These are phyloP conservation scores for Malassezia nana DNA, from an alignment of 1,284 basidiomycete genomes.

Conservation along the genomic window DNA sequence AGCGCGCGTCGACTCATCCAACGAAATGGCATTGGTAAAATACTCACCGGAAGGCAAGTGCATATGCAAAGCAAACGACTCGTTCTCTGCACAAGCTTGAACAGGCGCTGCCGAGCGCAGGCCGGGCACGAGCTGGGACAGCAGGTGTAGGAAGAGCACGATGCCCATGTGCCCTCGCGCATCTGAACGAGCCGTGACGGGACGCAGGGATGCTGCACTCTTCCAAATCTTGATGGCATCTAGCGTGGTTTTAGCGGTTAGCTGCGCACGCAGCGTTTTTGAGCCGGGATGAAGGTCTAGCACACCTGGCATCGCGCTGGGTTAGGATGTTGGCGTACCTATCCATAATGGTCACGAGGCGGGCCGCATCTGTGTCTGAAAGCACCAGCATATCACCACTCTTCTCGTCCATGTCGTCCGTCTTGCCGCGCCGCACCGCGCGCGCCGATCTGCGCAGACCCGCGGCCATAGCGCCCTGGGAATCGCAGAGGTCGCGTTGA, in stretches of 20 bases:
- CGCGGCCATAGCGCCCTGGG: not conserved
- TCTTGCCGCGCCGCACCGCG: not conserved
- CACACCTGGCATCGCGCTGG: not conserved
- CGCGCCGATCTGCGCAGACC: conserved; percentile 1
- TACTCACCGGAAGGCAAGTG: conserved; percentile 39
- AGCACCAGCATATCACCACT: not conserved
- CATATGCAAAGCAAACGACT: conserved; percentile 38
- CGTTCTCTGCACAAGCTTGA: not conserved
- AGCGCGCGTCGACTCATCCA: conserved; percentile 14
- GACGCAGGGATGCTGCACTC: not conserved
- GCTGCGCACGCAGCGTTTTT: not conserved
- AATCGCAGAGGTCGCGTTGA: not conserved
- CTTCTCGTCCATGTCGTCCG: not conserved
- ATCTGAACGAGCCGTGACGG: not conserved
- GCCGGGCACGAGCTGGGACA: not conserved
- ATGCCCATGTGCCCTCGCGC: not conserved
- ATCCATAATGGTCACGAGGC: not conserved
- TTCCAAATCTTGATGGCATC: not conserved
- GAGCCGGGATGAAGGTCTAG: not conserved
- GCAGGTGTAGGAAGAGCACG: conserved; percentile 6
- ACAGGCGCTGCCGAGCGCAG: not conserved
- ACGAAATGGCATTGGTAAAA: conserved; percentile 35
- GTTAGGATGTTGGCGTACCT: not conserved
- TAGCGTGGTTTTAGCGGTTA: not conserved
- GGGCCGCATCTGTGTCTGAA: not conserved